Conservation (phyloP, 257 asterid species). For the Petrea volubilis region DNA sequence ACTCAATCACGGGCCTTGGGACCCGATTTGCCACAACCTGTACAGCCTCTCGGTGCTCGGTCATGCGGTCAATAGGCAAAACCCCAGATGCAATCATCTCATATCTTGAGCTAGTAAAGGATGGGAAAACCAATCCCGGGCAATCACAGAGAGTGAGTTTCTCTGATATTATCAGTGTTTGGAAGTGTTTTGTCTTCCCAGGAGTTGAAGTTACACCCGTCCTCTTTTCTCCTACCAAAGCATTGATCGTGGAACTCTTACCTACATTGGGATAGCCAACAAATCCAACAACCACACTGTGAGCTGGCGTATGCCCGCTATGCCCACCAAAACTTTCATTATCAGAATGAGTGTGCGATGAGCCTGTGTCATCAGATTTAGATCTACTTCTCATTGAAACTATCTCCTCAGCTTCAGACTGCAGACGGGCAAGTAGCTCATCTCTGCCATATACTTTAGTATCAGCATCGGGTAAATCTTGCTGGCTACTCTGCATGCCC, state of each 20-base stretch:
- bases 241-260: conserved; percentile 97
- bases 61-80: conserved; percentile 84
- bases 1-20: conserved; percentile 65
- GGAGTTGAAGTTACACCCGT: conserved; percentile 99
- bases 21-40: conserved; percentile 92
- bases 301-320: conserved; percentile 21
- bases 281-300: conserved; percentile 76
- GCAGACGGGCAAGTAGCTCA: conserved; percentile 77
- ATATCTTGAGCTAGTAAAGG: conserved; percentile 94
- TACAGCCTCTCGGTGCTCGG: conserved; percentile 89
- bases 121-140: conserved; percentile 96
- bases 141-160: conserved; percentile 94
- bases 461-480: conserved; percentile 47
- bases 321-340: conserved; percentile 26
- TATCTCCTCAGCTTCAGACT: conserved; percentile 84
- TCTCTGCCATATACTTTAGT: conserved; percentile 76
- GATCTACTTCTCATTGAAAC: conserved; percentile 55
- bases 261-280: conserved; percentile 99
- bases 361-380: conserved; percentile 12
- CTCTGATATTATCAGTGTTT: conserved; percentile 87
- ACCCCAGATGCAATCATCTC: conserved; percentile 99
- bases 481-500: conserved; percentile 29
- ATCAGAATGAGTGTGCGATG: conserved; percentile 30
- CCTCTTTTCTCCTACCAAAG: conserved; percentile 87
- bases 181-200: conserved; percentile 98